Evolutionary conservation across 768 basidiomycete species (phyloP), one percentile per base, ranked within the genome.

Genomic region (Fibroporia radiculosa): DNA sequence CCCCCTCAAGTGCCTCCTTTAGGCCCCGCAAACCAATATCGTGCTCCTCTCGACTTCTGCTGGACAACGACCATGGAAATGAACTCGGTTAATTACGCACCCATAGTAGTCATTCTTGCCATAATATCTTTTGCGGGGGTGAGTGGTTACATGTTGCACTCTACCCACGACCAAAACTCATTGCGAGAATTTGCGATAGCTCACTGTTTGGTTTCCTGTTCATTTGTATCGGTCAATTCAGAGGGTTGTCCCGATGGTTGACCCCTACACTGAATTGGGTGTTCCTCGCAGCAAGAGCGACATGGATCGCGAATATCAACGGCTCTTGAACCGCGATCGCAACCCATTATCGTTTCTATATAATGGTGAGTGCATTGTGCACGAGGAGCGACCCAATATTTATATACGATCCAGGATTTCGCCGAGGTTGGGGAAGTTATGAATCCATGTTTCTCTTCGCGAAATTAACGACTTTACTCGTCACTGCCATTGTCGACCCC

Each of bases 51-150:
- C 40, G 81, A 86, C 59, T 85, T 85, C 51, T 88, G 84, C 60
- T 89, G 76, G 66, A 85, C 82, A 3, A 88, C 86, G 0, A 87
- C 84, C 1, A 83, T 87, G 82, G 71, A 73, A 44, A 68, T 70
- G 29, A 77, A 82, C 48, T 69, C 80, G 56, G 63, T 85, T 48
- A 89, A 88, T 57, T 81, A 71, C 51, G 84, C 84, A 0, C 80
- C 79, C 20, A 53, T 75, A 3, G 59, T 85, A 16, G 62, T 89
- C 4, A 69, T 78, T n/a, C 55, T 83, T 20, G 74, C 84, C 0
- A 52, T 68, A 0, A 35, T 80, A 10, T 73, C 75, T 3, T 64
- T 86, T 28, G 45, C 61, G 11, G 59, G 70, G 47, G 82, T 85
- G 49, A 58, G 80, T 62, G 11, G 4, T 14, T 28, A 6, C 27